phyloP scores from a whole-genome alignment of 1,139 yeast species.

The Torulaspora globosa region DNA sequence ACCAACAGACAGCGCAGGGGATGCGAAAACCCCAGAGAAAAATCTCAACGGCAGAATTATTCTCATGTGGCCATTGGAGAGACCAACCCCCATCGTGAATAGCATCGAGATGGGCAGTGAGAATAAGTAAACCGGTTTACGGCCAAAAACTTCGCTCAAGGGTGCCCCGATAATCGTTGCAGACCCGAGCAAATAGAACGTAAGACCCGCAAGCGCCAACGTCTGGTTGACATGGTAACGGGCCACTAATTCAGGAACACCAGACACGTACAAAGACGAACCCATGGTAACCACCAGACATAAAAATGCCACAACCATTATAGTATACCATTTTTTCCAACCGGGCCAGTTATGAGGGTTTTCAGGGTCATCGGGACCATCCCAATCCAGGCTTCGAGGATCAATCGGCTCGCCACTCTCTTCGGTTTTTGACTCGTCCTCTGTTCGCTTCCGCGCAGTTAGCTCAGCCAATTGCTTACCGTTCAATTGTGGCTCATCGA shows the following conservation, averaged over 20 bases:
- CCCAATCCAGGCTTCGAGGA: constrained; percentile 55
- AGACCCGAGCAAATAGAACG: constrained; percentile 66
- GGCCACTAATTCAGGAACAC: constrained; percentile 50
- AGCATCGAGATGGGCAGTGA: constrained; percentile 67
- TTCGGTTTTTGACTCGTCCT: neutral
- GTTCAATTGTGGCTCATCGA: neutral
- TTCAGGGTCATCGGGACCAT: constrained; percentile 52
- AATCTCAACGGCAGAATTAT: constrained; percentile 66
- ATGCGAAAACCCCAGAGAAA: constrained; percentile 73
- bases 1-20: constrained; percentile 83
- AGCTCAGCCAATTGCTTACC: neutral
- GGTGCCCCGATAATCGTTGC: constrained; percentile 79
- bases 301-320: constrained; percentile 57
- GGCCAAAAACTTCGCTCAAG: constrained; percentile 67
- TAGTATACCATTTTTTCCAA: constrained; percentile 59
- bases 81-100: constrained; percentile 72
- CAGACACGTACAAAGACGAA: constrained; percentile 62
- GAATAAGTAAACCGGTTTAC: constrained; percentile 56
- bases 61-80: constrained; percentile 51
- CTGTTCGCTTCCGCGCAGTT: neutral
- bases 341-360: constrained; percentile 65
- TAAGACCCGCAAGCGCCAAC: constrained; percentile 60
- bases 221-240: constrained; percentile 53
- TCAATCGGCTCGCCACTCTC: constrained; percentile 28
- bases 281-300: constrained; percentile 70